Evolutionary conservation across 495 filamentous ascomycete species (phyloP).

Genomic region (Neurospora sp.): DNA sequence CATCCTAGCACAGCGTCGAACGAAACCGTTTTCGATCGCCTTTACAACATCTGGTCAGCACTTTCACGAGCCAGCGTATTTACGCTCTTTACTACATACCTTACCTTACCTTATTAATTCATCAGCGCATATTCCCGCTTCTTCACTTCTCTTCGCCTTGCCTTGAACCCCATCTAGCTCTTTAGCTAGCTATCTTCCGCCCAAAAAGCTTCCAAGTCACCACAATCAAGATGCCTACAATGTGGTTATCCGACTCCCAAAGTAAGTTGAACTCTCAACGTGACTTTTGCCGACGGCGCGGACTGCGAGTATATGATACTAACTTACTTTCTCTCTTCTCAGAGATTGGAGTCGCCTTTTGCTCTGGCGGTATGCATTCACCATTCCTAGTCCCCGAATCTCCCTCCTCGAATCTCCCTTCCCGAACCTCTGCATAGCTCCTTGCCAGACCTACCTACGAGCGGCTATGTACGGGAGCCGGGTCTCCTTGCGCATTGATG

Average conservation of each 20-base stretch:
- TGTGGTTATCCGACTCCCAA: conserved; percentile 94
- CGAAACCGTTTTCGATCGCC: background rate
- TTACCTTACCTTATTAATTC: background rate
- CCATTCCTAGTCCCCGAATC: background rate
- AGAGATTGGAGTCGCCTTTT: conserved; percentile 96
- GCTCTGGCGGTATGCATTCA: conserved; percentile 73
- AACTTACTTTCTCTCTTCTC: background rate
- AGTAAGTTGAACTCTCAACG: conserved; percentile 47
- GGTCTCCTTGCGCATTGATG: background rate
- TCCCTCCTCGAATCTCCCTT: background rate
- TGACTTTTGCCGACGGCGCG: background rate
- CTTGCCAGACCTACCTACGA: background rate
- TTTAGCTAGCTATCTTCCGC: background rate
- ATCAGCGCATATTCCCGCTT: background rate
- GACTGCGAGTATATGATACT: background rate
- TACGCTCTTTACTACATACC: background rate
- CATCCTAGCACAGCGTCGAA: background rate
- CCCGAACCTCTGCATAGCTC: background rate
- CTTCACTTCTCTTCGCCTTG: background rate
- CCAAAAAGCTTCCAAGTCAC: background rate
- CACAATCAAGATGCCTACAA: conserved; percentile 43
- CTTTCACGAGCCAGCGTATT: background rate
- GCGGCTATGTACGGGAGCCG: too few species aligned
- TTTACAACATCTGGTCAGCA: background rate
- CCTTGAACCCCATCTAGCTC: too few species aligned